Base-by-base conservation (phyloP, 192 early-diverging fungal genomes). In the Haplosporangium gracile region DNA sequence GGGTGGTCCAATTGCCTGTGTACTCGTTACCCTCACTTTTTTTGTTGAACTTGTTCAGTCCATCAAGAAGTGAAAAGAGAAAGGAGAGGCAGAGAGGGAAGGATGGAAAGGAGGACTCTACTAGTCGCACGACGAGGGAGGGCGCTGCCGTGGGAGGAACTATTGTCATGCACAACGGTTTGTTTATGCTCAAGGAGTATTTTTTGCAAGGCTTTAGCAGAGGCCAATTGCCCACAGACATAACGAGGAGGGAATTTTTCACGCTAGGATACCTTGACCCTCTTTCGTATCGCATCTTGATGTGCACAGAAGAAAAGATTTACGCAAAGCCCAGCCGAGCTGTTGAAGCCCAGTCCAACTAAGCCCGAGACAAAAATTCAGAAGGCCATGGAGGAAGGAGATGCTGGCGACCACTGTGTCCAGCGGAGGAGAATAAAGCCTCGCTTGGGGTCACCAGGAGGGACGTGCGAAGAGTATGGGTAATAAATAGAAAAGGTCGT, bases 361-460 rank as follows among this genome's bases (percentile, higher is more conserved):
- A 32, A 65, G 60, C 60, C 26, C 60, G 32, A 15, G 29, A 65
- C 9, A 15, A 65, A 57, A 32, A 65, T 65, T 29, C 60, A 65
- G 60, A 22, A 29, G 60, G 60, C 29, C 60, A 38, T 70, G 69
- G 69, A 70, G 69, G 69, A 65, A 13, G 60, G 13, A 32, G 60
- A 29, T 32, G 11, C 60, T 65, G 60, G 60, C 60, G 29, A 32
- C 60, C 60, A 13, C 26, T 32, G 60, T 63, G 60, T 32, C 11
- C 10, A 13, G 60, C 24, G 55, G 55, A 57, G 55, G n/a, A 26
- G 11, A 65, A 32, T 32, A 65, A 65, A 65, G 60, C 60, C 32
- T 29, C 60, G 60, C 60, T 65, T 26, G 29, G 29, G 60, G 57
- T 60, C 29, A 65, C 60, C 60, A 65, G 60, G 11, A 32, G 29